phyloP scores from a whole-genome alignment of 805 yeast genomes.

The Saturnispora halmiae region DNA sequence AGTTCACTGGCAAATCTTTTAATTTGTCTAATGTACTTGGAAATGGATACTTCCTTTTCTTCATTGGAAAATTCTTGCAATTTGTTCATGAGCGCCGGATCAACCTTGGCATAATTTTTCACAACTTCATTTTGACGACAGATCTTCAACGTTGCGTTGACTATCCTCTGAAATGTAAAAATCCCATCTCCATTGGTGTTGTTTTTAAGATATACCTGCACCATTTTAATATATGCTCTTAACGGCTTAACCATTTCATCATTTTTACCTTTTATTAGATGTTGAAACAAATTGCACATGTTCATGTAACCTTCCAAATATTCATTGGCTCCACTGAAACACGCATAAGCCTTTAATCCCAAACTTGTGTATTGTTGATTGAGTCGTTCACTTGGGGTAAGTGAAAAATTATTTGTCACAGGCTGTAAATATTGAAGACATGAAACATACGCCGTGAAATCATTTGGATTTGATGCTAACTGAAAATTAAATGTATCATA shows the following conservation, averaged over 20 bases:
- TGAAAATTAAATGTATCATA: conserved; percentile 19
- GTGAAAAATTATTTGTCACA: neutral
- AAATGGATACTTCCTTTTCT: too few species aligned
- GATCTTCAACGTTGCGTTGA: too few species aligned
- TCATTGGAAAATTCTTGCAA: too few species aligned
- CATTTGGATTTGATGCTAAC: conserved; percentile 12
- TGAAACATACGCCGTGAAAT: conserved; percentile 20
- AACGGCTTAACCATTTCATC: neutral
- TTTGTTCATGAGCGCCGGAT: too few species aligned
- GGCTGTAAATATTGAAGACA: conserved; percentile 17
- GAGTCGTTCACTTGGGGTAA: conserved; percentile 11
- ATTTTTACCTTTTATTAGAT: conserved; percentile 14
- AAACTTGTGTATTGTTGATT: conserved; percentile 19
- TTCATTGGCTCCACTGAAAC: conserved; percentile 21
- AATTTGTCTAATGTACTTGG: too few species aligned
- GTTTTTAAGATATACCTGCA: too few species aligned
- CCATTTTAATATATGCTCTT: too few species aligned
- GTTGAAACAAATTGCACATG: conserved; percentile 27
- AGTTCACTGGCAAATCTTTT: too few species aligned
- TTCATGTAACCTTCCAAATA: conserved; percentile 24
- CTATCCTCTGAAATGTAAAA: too few species aligned
- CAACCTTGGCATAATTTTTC: too few species aligned
- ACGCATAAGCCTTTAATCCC: conserved; percentile 23
- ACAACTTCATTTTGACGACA: too few species aligned
- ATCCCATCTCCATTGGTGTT: too few species aligned